Conservation (phyloP, 306 rosid species). For the Abrus pulchellus region DNA sequence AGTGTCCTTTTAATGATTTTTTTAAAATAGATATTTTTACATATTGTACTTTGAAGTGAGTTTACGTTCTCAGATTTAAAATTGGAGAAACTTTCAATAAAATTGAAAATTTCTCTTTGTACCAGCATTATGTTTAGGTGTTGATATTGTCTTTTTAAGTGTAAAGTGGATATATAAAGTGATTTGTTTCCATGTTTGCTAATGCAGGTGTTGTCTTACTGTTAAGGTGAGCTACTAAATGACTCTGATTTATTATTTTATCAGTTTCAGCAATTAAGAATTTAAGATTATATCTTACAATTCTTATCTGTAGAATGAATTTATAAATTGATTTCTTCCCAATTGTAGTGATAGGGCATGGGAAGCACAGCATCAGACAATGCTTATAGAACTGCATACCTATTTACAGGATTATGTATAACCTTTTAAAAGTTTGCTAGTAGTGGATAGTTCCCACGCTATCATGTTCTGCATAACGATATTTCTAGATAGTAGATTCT, state of each 20-base stretch:
- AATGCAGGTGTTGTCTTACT: conserved; percentile 94
- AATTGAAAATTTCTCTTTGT: neutral
- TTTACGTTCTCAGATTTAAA: neutral
- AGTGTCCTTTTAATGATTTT: neutral
- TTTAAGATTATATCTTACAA: conserved; percentile 17
- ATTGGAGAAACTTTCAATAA: conserved; percentile 19
- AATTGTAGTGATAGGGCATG: neutral
- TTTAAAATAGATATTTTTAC: neutral
- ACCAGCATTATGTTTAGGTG: conserved; percentile 9
- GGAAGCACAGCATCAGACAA: neutral
- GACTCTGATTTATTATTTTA: conserved; percentile 26
- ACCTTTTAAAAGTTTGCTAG: conserved; percentile 26
- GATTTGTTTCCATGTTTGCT: conserved; percentile 44
- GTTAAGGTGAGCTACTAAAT: conserved; percentile 77
- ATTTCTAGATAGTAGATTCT: no score
- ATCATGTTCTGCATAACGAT: neutral
- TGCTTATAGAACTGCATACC: neutral
- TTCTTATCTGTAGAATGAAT: neutral
- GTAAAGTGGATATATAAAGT: conserved; percentile 37
- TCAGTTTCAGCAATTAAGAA: conserved; percentile 22
- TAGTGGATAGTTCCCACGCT: neutral
- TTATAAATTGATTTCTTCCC: neutral
- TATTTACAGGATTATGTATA: neutral
- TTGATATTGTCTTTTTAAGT: neutral
- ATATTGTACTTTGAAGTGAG: conserved; percentile 9